A percentile compares a stretch with the other conserved stretches of the same genome.
Conservation (phyloP, 768 basidiomycete species). For the Leccinellum rugosiceps region DNA sequence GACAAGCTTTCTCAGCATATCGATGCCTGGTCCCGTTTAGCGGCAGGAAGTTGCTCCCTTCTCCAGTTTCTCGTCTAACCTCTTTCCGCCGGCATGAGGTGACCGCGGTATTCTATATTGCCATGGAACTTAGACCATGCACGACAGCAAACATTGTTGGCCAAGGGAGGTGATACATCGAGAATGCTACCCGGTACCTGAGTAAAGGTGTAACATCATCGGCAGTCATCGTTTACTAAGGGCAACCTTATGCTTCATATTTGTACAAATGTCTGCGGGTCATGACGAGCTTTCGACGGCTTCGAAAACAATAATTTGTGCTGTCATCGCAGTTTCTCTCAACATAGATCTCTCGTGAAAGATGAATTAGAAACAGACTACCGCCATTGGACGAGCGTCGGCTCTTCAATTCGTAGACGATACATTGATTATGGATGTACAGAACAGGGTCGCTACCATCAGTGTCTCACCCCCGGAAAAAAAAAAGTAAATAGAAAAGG, state of each 20-base stretch:
- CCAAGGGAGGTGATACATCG: background rate
- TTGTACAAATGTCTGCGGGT: too few species aligned
- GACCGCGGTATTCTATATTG: background rate
- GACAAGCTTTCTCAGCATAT: conserved; percentile 11
- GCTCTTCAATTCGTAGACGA: too few species aligned
- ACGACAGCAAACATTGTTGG: background rate
- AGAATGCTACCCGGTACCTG: background rate
- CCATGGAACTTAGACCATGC: background rate
- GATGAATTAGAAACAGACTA: background rate
- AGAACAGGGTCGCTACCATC: too few species aligned
- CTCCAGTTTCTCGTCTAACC: background rate
- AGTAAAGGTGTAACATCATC: background rate
- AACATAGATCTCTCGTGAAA: background rate
- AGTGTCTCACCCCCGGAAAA: too few species aligned
- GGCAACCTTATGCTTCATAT: background rate
- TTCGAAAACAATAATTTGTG: background rate
- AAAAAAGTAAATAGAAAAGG: too few species aligned
- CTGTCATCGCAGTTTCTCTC: background rate
- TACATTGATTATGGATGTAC: too few species aligned
- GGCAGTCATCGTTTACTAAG: background rate
- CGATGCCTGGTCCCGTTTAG: background rate
- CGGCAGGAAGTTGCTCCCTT: background rate
- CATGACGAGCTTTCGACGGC: background rate
- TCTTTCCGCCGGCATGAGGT: background rate
- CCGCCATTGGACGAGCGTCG: too few species aligned